phyloP scores from a whole-genome alignment of 345 rosid genomes.

The Syzygium aqueum region DNA sequence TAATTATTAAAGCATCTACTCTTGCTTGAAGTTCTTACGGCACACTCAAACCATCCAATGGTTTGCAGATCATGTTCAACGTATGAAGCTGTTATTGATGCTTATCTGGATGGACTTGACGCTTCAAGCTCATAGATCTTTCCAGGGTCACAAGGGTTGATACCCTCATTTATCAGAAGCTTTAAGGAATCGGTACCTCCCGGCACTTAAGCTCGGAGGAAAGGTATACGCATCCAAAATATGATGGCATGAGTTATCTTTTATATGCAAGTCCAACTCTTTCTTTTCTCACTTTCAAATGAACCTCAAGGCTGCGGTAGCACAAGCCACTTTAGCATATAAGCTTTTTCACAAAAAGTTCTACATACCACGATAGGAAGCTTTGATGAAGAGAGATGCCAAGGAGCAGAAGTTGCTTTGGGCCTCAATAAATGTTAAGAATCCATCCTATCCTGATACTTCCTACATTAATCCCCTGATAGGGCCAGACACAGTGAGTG shows the following conservation, averaged over 20 bases:
- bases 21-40: not conserved
- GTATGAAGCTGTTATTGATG: not conserved
- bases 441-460: constrained; percentile 2
- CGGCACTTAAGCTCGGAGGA: constrained; percentile 1
- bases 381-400: not conserved
- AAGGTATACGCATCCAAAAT: not conserved
- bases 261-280: not conserved
- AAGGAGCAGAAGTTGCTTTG: constrained; percentile 4
- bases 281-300: not conserved
- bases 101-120: not conserved
- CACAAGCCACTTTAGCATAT: not conserved
- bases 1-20: not conserved
- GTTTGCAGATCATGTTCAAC: not conserved
- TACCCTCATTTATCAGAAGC: not conserved
- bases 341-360: constrained; percentile 3
- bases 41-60: not conserved
- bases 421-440: constrained; percentile 1
- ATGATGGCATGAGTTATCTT: not conserved
- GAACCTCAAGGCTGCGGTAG: not conserved
- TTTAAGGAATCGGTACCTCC: not conserved
- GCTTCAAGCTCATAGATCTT: not conserved
- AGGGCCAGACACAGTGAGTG: not conserved
- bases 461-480: not conserved
- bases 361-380: not conserved
- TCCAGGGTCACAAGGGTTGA: not conserved